A percentile compares a stretch with the other conserved stretches of the same genome.
phyloP scores from a whole-genome alignment of 768 basidiomycete genomes.

The Lentinula sp. region DNA sequence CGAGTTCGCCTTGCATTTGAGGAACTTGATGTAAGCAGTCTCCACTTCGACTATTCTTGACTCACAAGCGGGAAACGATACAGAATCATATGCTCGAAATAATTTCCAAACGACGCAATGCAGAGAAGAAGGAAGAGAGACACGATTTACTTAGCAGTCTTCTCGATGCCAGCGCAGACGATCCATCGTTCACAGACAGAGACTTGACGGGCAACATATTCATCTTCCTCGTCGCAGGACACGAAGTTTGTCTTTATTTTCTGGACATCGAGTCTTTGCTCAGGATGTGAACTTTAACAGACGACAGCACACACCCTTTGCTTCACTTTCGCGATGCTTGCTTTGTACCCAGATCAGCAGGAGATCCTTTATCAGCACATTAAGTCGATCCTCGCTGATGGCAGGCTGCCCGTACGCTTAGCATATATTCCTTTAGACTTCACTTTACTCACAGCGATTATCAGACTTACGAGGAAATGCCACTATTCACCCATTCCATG shows the following conservation, averaged over 20 bases:
- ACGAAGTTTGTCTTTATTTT: constrained; percentile 35
- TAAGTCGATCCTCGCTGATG: constrained; percentile 23
- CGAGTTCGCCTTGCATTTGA: constrained; percentile 29
- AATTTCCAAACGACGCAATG: constrained; percentile 35
- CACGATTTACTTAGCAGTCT: constrained; percentile 50
- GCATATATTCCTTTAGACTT: not conserved
- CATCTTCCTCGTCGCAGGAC: constrained; percentile 53
- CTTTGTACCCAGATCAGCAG: constrained; percentile 30
- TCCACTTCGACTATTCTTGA: not conserved
- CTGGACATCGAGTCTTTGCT: not conserved
- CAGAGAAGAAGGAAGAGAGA: constrained; percentile 29
- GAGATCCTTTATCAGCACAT: constrained; percentile 29
- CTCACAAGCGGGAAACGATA: not conserved
- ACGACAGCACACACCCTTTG: constrained; percentile 29
- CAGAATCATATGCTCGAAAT: constrained; percentile 47
- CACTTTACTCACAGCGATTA: not conserved
- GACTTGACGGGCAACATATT: constrained; percentile 35
- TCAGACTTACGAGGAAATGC: constrained; percentile 36
- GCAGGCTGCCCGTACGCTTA: constrained; percentile 21
- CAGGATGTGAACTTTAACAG: constrained; percentile 14
- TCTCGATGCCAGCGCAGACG: constrained; percentile 40
- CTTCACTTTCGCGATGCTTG: constrained; percentile 33
- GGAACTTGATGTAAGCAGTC: constrained; percentile 34
- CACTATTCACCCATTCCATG: constrained; percentile 28
- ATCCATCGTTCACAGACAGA: constrained; percentile 1